Percentiles rank a stretch among this genome's conserved stretches.
Conservation (phyloP, 2,329 filamentous ascomycete genomes). For the Pyricularia grisea region DNA sequence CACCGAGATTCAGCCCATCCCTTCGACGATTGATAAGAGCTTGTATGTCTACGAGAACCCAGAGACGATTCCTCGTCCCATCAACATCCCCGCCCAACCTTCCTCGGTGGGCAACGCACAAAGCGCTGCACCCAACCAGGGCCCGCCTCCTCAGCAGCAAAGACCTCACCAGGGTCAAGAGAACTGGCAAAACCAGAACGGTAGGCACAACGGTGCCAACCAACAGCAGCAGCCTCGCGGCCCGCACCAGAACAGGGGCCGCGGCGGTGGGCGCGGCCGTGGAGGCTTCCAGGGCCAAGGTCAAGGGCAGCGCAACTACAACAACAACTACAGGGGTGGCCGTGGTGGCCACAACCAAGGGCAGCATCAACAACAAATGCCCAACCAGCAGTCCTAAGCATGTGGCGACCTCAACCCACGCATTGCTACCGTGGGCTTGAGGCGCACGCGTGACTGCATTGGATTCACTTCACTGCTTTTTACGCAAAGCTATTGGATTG, state of each 20-base stretch:
- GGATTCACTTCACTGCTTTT: not conserved
- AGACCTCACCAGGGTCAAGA: slow-evolving; percentile 15
- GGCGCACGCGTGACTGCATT: not conserved
- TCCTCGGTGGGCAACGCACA: slow-evolving; percentile 15
- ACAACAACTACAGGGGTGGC: slow-evolving; percentile 5
- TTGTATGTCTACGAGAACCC: slow-evolving; percentile 97
- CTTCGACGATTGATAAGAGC: slow-evolving; percentile 88
- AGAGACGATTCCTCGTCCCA: slow-evolving; percentile 83
- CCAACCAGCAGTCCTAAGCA: slow-evolving; percentile 1
- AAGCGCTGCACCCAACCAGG: slow-evolving; percentile 12
- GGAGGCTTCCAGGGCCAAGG: slow-evolving; percentile 18
- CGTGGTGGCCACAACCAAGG: slow-evolving; percentile 2
- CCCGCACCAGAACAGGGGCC: slow-evolving; percentile 17
- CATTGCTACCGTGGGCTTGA: not conserved
- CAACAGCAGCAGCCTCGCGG: slow-evolving; percentile 17
- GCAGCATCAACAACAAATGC: not conserved
- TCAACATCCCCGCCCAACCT: slow-evolving; percentile 28
- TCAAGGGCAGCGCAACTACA: slow-evolving; percentile 9
- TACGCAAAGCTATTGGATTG: slow-evolving; percentile 11
- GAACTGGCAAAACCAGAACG: slow-evolving; percentile 20
- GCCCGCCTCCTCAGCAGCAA: slow-evolving; percentile 11
- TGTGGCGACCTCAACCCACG: not conserved
- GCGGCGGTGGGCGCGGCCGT: slow-evolving; percentile 13
- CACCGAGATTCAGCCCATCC: slow-evolving; percentile 97
- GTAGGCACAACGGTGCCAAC: slow-evolving; percentile 18